Evolutionary conservation across 257 asterid species (phyloP), one percentile per base, ranked within the genome.

Genomic region (Orobanche coerulescens): DNA sequence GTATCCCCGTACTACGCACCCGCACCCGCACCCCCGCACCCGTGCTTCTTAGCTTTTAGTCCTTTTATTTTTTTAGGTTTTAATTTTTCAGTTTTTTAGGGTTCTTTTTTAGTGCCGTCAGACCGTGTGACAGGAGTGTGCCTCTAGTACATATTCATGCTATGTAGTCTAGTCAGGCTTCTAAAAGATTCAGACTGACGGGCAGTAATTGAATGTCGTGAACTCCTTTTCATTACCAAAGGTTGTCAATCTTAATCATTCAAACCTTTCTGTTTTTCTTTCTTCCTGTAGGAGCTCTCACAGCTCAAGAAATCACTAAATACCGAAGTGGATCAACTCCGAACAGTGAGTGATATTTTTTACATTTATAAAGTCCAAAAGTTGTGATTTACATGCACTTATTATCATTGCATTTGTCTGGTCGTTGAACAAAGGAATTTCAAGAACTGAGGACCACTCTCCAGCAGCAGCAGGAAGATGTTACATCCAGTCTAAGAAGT

Each of bases 381-480:
- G n/a, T n/a, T 58, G 52, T 62, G 28, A 46, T 22, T 33, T 7
- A 23, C 6, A 23, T n/a, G 9, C 46, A 13, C 48, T 67, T 13
- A 55, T 15, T 14, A n/a, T n/a, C n/a, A 49, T 24, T 47, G 15
- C 51, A 46, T 55, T 64, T 23, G 4, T 64, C 65, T 39, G 52
- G 48, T 71, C 23, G 51, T 54, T 56, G 24, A 65, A 67, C 46
- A 4, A 25, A 92, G 98, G 98, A 89, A 64, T 92, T 92, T 79
- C 91, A 86, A 89, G 94, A 79, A 49, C 81, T 89, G 66, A 82
- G 82, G 72, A 81, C 72, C 66, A 88, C 95, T 57, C 97, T 92
- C 68, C 91, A 86, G 67, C 95, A 92, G 77, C 98, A 92, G 78
- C 98, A 92, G 71, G 95, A 88, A 58, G 98, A 92, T 75, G 97